phyloP scores from a whole-genome alignment of 73 alveolate species.

The Paramecium sexaurelia region DNA sequence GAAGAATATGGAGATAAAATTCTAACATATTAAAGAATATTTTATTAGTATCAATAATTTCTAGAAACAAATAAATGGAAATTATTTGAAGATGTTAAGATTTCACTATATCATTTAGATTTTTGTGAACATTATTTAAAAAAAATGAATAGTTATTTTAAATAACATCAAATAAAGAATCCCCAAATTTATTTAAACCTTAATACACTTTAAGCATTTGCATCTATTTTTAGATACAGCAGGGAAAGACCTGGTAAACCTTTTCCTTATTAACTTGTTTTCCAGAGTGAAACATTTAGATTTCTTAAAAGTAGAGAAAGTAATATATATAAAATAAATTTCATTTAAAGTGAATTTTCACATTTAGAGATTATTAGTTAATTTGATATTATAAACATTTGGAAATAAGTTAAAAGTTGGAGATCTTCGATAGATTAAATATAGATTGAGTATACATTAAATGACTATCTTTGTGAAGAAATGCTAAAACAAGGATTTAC shows the following conservation, averaged over 20 bases:
- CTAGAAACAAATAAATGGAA: background rate
- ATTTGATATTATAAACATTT: background rate
- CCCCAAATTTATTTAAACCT: background rate
- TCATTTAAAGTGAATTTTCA: background rate
- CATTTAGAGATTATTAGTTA: background rate
- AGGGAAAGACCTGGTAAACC: conserved; percentile 3
- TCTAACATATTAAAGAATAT: background rate
- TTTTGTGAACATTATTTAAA: background rate
- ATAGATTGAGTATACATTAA: conserved; percentile 2
- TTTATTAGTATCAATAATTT: background rate
- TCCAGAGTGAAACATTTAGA: background rate
- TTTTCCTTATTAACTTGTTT: background rate
- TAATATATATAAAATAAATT: background rate
- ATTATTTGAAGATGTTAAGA: background rate
- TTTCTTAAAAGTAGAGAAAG: background rate
- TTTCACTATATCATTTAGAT: background rate
- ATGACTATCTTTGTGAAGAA: conserved; percentile 8
- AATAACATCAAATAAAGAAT: background rate
- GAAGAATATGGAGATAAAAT: background rate
- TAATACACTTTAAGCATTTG: background rate
- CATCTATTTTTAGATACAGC: background rate
- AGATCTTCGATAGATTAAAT: background rate
- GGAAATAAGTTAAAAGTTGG: background rate
- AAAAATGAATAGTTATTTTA: background rate
- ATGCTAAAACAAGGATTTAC: background rate